Base-by-base conservation (phyloP, 305 asterid species). In the Fraxinus velutina region DNA sequence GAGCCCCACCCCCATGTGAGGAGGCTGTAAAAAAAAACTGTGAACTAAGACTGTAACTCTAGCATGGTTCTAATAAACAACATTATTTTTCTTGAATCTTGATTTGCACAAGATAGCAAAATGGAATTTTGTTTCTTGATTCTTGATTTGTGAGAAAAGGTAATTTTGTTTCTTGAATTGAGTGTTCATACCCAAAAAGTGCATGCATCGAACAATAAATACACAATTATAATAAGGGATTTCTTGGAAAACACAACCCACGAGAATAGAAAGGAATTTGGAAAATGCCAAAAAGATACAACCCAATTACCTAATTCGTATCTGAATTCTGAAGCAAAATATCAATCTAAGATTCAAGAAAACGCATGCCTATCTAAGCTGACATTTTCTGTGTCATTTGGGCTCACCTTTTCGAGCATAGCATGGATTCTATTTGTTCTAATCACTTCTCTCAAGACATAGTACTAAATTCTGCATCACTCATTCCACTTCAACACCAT, bases 391-490 rank as follows among this genome's bases (percentile, higher is more conserved):
- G 36, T 9, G 36, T 39, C 5, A 42, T n/a, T 72, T 60, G 68
- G 83, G 86, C 83, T 78, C 86, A 0, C 15, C 83, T 79, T 79
- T 83, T 79, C 32, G 75, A 81, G 81, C 84, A 64, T 22, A 21
- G 55, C 64, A 66, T 76, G 81, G 79, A 84, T 80, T 84, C 86
- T 77, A 76, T 64, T 80, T 37, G 78, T 60, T 77, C 47, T 36
- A 76, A 24, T 83, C 84, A 78, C 84, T 79, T 75, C 44, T 68
- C 22, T 86, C 87, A 81, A 86, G 88, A 86, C 85, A 83, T 83
- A 70, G 86, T 83, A 86, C 86, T 78, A 86, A 83, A 86, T 83
- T 81, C 85, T 86, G 64, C 75, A 8, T 72, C 78, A 60, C 60
- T 68, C 81, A 50, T 75, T 83, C 66, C 73, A 33, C 42, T 81